phyloP scores from a whole-genome alignment of 306 rosid species.

The Cucurbita pepo region DNA sequence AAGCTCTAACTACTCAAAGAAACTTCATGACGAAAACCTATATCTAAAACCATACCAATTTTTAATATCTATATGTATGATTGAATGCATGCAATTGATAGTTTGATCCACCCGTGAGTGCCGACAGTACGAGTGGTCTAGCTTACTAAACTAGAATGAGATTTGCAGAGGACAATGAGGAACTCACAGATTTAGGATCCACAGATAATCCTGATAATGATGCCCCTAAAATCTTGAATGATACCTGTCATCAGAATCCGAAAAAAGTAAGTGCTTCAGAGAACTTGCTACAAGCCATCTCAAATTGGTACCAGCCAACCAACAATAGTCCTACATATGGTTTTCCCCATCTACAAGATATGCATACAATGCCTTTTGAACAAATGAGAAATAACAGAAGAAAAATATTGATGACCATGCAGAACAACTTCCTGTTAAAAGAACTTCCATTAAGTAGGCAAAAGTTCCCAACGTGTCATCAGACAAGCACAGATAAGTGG shows the following conservation, averaged over 20 bases:
- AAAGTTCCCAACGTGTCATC: background rate
- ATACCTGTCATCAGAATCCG: slow-evolving; percentile 33
- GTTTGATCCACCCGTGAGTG: background rate
- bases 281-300: background rate
- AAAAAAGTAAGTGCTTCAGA: slow-evolving; percentile 6
- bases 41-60: background rate
- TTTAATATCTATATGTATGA: background rate
- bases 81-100: background rate
- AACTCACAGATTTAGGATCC: slow-evolving; percentile 84
- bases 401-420: background rate
- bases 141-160: background rate
- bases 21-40: background rate
- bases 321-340: background rate
- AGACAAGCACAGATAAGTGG: background rate
- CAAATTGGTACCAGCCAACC: background rate
- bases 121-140: background rate
- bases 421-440: background rate
- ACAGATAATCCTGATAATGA: slow-evolving; percentile 67
- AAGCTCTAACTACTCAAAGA: background rate
- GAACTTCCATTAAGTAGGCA: background rate
- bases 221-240: slow-evolving; percentile 72
- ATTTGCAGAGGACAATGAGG: background rate
- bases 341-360: background rate
- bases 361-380: background rate
- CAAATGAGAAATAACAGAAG: background rate